Conservation (phyloP, 441 rosid genomes). For the California macrophylla region DNA sequence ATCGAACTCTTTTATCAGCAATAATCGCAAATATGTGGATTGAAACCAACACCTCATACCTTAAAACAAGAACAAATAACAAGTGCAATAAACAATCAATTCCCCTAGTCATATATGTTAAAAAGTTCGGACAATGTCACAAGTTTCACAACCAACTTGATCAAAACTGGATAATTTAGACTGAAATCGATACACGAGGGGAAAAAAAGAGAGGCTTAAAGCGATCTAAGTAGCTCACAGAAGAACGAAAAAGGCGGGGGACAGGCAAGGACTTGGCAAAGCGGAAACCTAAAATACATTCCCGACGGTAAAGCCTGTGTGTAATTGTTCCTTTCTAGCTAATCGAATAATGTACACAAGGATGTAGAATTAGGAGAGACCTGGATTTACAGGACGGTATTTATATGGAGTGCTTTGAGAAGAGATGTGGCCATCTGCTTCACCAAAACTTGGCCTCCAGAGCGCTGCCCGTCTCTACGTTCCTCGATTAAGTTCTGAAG, state of each 20-base stretch:
- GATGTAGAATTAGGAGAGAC: background rate
- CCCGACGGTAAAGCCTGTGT: background rate
- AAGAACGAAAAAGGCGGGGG: background rate
- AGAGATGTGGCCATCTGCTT: constrained; percentile 97
- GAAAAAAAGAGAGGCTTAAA: background rate
- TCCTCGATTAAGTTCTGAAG: constrained; percentile 83
- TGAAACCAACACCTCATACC: too few relatives aligned
- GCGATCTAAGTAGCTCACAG: background rate
- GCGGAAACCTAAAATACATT: background rate
- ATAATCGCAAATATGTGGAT: too few relatives aligned
- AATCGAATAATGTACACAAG: too few relatives aligned
- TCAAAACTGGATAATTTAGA: background rate
- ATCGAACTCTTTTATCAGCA: too few relatives aligned
- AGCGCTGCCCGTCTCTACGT: constrained; percentile 84
- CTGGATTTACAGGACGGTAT: constrained; percentile 43
- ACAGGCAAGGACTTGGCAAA: background rate
- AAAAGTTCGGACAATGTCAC: background rate
- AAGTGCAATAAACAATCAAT: background rate
- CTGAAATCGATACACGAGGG: background rate
- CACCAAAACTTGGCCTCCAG: constrained; percentile 89
- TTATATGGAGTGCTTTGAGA: constrained; percentile 63
- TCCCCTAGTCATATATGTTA: background rate
- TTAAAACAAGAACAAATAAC: too few relatives aligned
- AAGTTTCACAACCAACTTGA: background rate
- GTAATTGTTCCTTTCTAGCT: background rate